Evolutionary conservation across 192 early-diverging fungal genomes (phyloP).

Genomic region (Chytriomyces sp.): DNA sequence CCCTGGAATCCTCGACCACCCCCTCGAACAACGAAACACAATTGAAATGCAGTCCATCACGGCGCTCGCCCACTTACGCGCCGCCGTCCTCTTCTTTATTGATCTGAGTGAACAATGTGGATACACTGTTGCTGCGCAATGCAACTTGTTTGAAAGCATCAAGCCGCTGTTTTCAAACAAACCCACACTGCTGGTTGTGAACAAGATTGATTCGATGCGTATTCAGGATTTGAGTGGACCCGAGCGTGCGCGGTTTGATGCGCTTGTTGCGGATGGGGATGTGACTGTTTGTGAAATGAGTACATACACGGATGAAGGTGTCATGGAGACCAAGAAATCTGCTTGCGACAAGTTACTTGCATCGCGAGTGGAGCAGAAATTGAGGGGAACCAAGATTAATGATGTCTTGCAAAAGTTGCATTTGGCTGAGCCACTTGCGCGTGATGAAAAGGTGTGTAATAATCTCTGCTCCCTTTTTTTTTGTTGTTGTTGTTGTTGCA

Average conservation of each 20-base stretch:
- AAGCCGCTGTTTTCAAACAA: constrained; percentile 99
- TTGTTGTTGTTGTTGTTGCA: too few species aligned
- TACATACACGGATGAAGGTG: constrained; percentile 92
- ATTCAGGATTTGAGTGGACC: constrained; percentile 77
- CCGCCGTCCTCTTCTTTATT: constrained; percentile 96
- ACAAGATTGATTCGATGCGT: constrained; percentile 92
- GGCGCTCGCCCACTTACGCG: constrained; percentile 95
- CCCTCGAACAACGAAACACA: constrained; percentile 98
- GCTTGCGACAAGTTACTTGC: constrained; percentile 94
- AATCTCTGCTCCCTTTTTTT: too few species aligned
- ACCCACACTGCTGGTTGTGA: constrained; percentile 90
- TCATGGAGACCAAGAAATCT: constrained; percentile 91
- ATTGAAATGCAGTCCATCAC: constrained; percentile 99
- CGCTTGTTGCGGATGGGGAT: constrained; percentile 67
- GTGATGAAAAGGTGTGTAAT: constrained; percentile 73
- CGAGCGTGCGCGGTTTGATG: constrained; percentile 77
- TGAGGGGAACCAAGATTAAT: constrained; percentile 87
- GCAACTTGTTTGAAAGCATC: constrained; percentile 89
- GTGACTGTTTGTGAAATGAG: constrained; percentile 82
- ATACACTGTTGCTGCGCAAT: constrained; percentile 92
- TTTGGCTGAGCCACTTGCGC: constrained; percentile 82
- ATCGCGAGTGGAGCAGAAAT: constrained; percentile 92
- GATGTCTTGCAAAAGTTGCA: constrained; percentile 96
- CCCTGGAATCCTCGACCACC: constrained; percentile 99
- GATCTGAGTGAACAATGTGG: constrained; percentile 99